Percentiles rank a stretch among this genome's conserved stretches.
Conservation (phyloP, 768 basidiomycete genomes). For the Clavulina sp. region DNA sequence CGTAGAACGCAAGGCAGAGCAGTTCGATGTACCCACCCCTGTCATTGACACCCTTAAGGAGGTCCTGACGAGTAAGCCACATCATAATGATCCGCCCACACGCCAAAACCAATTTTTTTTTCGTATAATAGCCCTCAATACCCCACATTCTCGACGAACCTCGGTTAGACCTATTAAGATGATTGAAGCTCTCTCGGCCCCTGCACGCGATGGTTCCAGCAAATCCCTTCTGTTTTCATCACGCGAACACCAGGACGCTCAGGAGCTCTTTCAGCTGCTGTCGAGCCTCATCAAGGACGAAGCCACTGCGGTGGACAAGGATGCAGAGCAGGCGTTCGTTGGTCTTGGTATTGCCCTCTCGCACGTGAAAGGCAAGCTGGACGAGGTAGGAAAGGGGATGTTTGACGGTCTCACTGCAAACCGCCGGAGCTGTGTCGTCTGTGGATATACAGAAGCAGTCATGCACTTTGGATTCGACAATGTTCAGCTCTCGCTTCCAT, state of each 20-base stretch:
- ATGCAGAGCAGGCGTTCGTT: constrained; percentile 23
- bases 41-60: constrained; percentile 67
- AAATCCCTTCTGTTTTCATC: constrained; percentile 58
- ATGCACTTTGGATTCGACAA: constrained; percentile 84
- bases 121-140: constrained; percentile 37
- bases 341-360: not conserved
- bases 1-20: constrained; percentile 60
- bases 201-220: constrained; percentile 30
- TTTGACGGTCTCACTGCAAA: constrained; percentile 89
- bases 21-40: constrained; percentile 66
- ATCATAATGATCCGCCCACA: constrained; percentile 2
- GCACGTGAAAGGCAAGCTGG: constrained; percentile 9
- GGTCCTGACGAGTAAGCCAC: constrained; percentile 45
- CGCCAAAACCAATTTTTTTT: constrained; percentile 1
- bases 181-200: constrained; percentile 46
- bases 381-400: constrained; percentile 43
- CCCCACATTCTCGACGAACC: constrained; percentile 35
- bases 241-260: constrained; percentile 93
- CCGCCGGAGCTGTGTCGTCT: constrained; percentile 67
- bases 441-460: constrained; percentile 87
- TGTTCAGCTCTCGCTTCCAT: constrained; percentile 62
- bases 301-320: constrained; percentile 49
- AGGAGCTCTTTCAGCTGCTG: constrained; percentile 90
- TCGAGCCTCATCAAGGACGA: constrained; percentile 84
- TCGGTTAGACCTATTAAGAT: constrained; percentile 58